Evolutionary conservation across 495 filamentous ascomycete species (phyloP).

Genomic region (Hypoxylon fuscum): DNA sequence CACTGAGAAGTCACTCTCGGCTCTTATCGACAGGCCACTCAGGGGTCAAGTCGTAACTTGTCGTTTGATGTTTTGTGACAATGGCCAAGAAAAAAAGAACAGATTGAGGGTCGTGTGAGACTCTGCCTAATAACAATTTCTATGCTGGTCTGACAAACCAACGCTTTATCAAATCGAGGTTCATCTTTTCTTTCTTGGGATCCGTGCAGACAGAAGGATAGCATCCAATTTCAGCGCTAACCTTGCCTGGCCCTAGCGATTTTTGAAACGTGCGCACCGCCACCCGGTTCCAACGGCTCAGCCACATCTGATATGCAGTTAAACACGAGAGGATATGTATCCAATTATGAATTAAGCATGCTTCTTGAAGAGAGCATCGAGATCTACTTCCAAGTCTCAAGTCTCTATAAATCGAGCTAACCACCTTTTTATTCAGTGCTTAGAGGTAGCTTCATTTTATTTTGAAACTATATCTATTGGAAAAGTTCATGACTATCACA

Average conservation of each 20-base stretch:
- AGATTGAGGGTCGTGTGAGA: conserved; percentile 14
- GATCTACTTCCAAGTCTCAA: too few relatives aligned
- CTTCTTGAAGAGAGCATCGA: too few relatives aligned
- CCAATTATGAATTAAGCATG: too few relatives aligned
- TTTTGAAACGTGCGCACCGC: conserved; percentile 16
- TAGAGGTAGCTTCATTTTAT: too few relatives aligned
- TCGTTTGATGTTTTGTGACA: not conserved
- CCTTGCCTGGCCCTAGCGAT: not conserved
- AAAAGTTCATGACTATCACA: too few relatives aligned
- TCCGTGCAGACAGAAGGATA: too few relatives aligned
- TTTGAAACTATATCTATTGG: too few relatives aligned
- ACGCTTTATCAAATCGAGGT: not conserved
- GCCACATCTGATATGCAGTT: too few relatives aligned
- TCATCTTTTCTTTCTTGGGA: conserved; percentile 9
- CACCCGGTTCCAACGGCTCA: conserved; percentile 2
- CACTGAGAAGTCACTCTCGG: conserved; percentile 3
- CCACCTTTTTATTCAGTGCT: too few relatives aligned
- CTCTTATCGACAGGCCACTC: conserved; percentile 4
- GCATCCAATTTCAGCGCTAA: conserved; percentile 6
- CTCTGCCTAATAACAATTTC: not conserved
- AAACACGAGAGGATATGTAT: too few relatives aligned
- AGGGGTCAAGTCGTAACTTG: conserved; percentile 8
- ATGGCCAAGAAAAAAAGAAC: not conserved
- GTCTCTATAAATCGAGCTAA: too few relatives aligned
- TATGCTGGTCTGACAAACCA: conserved; percentile 1